Conservation (phyloP, 2,329 filamentous ascomycete species). For the Orbilia blumenaviensis region DNA sequence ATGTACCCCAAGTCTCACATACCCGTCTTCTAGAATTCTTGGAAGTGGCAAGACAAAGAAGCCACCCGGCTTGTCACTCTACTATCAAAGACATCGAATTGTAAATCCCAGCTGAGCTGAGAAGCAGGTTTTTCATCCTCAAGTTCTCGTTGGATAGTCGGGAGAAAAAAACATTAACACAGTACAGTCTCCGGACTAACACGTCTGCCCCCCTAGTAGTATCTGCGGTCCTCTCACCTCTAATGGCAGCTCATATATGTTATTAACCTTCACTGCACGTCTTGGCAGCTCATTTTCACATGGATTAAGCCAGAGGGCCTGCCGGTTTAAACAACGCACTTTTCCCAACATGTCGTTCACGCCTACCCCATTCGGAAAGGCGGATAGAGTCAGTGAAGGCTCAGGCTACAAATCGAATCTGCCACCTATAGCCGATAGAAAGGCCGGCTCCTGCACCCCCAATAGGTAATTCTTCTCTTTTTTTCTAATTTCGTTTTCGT, state of each 20-base stretch:
- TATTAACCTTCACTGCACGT: slow-evolving; percentile 5
- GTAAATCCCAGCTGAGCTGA: background rate
- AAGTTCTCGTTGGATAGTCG: background rate
- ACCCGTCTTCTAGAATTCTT: slow-evolving; percentile 3
- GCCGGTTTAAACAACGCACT: slow-evolving; percentile 45
- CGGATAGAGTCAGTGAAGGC: background rate
- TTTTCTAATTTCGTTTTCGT: no score
- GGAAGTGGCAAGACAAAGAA: slow-evolving; percentile 7
- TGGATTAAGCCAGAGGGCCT: slow-evolving; percentile 13
- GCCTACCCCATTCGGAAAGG: slow-evolving; percentile 40
- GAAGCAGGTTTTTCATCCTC: background rate
- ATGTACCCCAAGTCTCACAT: no score
- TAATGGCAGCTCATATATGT: slow-evolving; percentile 39
- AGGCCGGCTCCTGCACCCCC: background rate
- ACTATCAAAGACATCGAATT: background rate
- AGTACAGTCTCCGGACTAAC: background rate
- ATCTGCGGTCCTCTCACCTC: slow-evolving; percentile 31
- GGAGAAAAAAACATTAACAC: no score
- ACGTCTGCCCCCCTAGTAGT: background rate
- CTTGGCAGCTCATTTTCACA: slow-evolving; percentile 27
- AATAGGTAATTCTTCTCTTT: background rate
- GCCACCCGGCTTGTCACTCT: background rate
- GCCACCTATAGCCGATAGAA: slow-evolving; percentile 3
- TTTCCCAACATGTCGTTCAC: slow-evolving; percentile 43
- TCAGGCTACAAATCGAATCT: slow-evolving; percentile 2